Conservation (phyloP, 2,329 filamentous ascomycete species). For the Arthrobotrys musiformis region DNA sequence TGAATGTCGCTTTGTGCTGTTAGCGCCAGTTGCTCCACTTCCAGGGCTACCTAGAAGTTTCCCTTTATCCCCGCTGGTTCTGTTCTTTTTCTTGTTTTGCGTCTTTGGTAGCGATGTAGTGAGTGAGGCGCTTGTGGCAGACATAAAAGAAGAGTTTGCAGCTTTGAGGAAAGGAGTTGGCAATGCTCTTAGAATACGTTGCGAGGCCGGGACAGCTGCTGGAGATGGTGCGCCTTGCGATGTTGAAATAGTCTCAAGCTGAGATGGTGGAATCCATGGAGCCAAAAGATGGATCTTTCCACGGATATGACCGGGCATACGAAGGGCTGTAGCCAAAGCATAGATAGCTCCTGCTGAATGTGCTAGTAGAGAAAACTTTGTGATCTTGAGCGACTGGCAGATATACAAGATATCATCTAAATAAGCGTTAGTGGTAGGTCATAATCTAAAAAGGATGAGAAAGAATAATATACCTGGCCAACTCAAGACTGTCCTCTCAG, state of each 20-base stretch:
- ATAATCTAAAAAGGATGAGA: not conserved
- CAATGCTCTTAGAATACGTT: conserved; percentile 87
- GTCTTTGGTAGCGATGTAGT: conserved; percentile 79
- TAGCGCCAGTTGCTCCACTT: conserved; percentile 61
- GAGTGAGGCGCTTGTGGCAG: conserved; percentile 85
- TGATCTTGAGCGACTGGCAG: conserved; percentile 89
- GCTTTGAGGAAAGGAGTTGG: conserved; percentile 92
- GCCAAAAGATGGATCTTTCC: conserved; percentile 93
- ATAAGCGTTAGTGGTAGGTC: conserved; percentile 42
- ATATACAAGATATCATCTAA: conserved; percentile 88
- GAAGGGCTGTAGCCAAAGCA: conserved; percentile 89
- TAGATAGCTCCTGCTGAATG: conserved; percentile 99
- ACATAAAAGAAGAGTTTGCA: conserved; percentile 95
- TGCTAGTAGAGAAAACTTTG: conserved; percentile 93
- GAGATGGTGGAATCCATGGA: conserved; percentile 96
- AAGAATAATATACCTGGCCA: conserved; percentile 80
- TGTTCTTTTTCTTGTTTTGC: conserved; percentile 60
- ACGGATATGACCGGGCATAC: conserved; percentile 94
- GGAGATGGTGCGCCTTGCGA: conserved; percentile 66
- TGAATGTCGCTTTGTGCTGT: conserved; percentile 62
- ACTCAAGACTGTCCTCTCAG: conserved; percentile 83
- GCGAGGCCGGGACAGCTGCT: conserved; percentile 78
- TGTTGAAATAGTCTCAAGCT: conserved; percentile 80
- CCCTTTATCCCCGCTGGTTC: conserved; percentile 68
- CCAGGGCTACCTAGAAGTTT: conserved; percentile 65